Evolutionary conservation across 2,329 filamentous ascomycete species (phyloP), one percentile per base, ranked within the genome.

Genomic region (Amauroascus verrucosus): DNA sequence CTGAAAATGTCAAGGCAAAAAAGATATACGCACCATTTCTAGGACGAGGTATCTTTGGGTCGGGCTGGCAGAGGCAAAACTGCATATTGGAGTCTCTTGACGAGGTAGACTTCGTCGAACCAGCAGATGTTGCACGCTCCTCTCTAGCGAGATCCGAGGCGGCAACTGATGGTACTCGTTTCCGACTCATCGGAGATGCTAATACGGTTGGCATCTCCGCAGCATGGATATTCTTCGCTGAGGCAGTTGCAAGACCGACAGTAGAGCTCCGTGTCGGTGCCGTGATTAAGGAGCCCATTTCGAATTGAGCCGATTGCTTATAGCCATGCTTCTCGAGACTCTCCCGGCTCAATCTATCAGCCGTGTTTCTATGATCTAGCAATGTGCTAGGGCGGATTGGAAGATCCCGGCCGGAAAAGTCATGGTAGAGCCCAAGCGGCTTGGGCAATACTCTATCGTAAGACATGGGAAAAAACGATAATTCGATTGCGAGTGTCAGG

Each of bases 31-130:
- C 70, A 85, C 83, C 81, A 74, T 86, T 86, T 68, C 83, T 77
- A 60, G 83, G 83, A 61, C 83, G 74, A 55, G 83, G 83, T 57
- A 86, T 84, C 67, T 85, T 86, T 22, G 82, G 82, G 62, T 85
- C 82, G 37, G 82, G 81, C 62, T 83, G 82, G 67, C 83, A 86
- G 61, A 86, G 76, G 69, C 83, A 86, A 58, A 85, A 79, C 59
- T 81, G 75, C 26, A 70, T 65, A 47, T 66, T 66, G 24, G 69
- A 70, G 32, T 76, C 73, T 54, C 65, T 70, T 14, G 68, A 67
- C 18, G 61, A 58, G 16, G 57, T 57, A 1, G 65, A 61, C 40
- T 69, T 69, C 32, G 63, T 56, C 0, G 69, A 68, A 51, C 67
- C 68, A 11, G 64, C 65, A 1, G 68, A 69, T 0, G 64, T 62